A percentile compares a stretch with the other conserved stretches of the same genome.
Evolutionary conservation across 305 asterid species (phyloP).

Genomic region (Salvia sclarea): DNA sequence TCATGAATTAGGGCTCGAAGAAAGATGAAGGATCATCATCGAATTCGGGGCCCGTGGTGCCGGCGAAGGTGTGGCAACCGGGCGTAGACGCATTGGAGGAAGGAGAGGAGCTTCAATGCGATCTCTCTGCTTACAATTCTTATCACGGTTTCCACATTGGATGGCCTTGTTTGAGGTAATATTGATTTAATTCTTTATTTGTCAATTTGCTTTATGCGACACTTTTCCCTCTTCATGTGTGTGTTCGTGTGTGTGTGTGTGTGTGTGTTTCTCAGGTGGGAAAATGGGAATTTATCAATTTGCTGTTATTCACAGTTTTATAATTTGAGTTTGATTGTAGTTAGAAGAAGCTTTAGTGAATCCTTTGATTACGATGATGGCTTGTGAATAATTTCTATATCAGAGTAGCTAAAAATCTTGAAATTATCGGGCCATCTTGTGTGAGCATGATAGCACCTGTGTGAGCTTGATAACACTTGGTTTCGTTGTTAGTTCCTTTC

Average conservation of each 20-base stretch:
- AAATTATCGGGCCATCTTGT: not conserved
- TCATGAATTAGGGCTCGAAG: slow-evolving; percentile 44
- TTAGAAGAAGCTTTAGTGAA: not conserved
- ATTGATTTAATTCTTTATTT: not conserved
- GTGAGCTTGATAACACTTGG: too few relatives aligned
- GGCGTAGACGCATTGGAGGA: slow-evolving; percentile 84
- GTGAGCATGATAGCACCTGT: not conserved
- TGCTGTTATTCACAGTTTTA: not conserved
- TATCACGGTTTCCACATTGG: slow-evolving; percentile 73
- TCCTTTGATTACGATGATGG: not conserved
- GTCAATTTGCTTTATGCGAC: not conserved
- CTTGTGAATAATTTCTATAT: not conserved
- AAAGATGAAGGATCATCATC: slow-evolving; percentile 71
- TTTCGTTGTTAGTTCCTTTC: not conserved
- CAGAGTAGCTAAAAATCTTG: not conserved
- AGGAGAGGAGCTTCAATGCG: slow-evolving; percentile 87
- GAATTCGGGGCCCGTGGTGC: slow-evolving; percentile 42
- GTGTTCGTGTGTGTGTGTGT: not conserved
- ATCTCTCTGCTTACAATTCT: slow-evolving; percentile 53
- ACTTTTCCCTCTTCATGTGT: not conserved
- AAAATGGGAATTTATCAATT: not conserved
- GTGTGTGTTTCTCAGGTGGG: not conserved
- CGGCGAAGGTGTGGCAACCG: slow-evolving; percentile 87
- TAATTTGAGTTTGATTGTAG: not conserved
- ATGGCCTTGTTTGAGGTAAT: slow-evolving; percentile 71